Evolutionary conservation across 805 yeast genomes (phyloP), one percentile per base, ranked within the genome.

Genomic region (Hanseniaspora pseudoguilliermondii): DNA sequence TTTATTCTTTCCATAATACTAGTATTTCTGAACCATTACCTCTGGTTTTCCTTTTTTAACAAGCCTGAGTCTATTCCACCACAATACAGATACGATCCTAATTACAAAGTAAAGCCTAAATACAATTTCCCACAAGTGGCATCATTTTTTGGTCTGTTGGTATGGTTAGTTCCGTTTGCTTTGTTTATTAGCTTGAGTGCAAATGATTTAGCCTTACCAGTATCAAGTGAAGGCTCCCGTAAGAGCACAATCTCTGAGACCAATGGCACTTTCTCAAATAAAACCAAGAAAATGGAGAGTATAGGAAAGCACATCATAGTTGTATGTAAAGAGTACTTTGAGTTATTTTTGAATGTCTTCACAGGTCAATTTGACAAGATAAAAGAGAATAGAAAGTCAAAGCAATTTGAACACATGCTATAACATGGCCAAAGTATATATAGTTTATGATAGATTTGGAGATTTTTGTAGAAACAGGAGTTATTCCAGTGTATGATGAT

Each of bases 131-230:
- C 89, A 0, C 96, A 93, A 66, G 86, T 93, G 4, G 86, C 96
- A n/a, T 84, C 96, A 3, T 93, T 93, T 68, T 90, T 93, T 66
- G 98, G 96, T 0, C 70, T 93, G 43, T 83, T 93, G 63, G 82
- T 93, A 20, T 93, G 98, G 98, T 76, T 91, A 58, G 79, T 93
- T 32, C 98, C 98, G 36, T 88, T 93, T 67, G 83, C 96, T 4
- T 74, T 93, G 57, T 91, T 93, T 68, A 91, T 93, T 18, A 84
- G 95, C 34, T 73, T 93, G 58, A 86, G 95, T 65, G 97, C 97
- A 1, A 86, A 87, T 59, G 98, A 93, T 64, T 84, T 86, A 64
- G 81, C 85, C 20, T 75, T 93, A 46, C 98, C 98, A 9, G 73
- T 67, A 43, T 59, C 63, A 3, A 66, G 68, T 20, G 66, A 67